Base-by-base conservation (phyloP, 2,329 filamentous ascomycete genomes). In the Fusarium illudens region DNA sequence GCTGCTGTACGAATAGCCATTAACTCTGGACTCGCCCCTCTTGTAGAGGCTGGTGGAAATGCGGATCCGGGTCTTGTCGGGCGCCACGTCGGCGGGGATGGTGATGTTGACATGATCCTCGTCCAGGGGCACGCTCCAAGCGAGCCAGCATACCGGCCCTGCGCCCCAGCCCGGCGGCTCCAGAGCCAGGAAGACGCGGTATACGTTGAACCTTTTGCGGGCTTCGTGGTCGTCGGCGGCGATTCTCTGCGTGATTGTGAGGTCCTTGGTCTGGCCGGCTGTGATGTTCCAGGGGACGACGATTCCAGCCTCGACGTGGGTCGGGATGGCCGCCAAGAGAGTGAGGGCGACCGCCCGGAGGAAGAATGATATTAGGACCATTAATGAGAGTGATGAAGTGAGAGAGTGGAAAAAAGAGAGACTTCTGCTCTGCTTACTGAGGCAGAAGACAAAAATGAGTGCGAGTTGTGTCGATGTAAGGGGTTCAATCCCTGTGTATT, bases 61-160 rank as follows among this genome's bases (percentile, higher is more conserved):
- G 17, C 19, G 22, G 6, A 65, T 55, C 10, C 52, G 48, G n/a
- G 68, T 39, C 7, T 70, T 62, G 19, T 73, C 42, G 4, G 71
- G 71, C 7, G 62, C 64, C 19, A 64, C 71, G 27, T 73, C 71
- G 27, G 68, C 60, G 11, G 71, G 71, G 32, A 73, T 68, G 9
- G 67, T 72, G n/a, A 73, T 62, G 52, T 70, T 72, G 67, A 73
- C 67, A 15, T 67, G 56, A 30, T 57, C 71, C 13, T 58, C 54
- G n/a, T 60, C 37, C 17, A 72, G 29, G 25, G 51, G 56, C 25
- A 61, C 53, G 4, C 27, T 42, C 19, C 68, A 67, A 5, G 39
- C 34, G 11, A 72, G 70, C 70, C 70, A 73, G 17, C 71, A 73
- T 25, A 56, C 61, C 5, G 71, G 54, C 0, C 69, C 69, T 29